Evolutionary conservation across 768 basidiomycete species (phyloP).

Genomic region (Tubosaeta sp.): DNA sequence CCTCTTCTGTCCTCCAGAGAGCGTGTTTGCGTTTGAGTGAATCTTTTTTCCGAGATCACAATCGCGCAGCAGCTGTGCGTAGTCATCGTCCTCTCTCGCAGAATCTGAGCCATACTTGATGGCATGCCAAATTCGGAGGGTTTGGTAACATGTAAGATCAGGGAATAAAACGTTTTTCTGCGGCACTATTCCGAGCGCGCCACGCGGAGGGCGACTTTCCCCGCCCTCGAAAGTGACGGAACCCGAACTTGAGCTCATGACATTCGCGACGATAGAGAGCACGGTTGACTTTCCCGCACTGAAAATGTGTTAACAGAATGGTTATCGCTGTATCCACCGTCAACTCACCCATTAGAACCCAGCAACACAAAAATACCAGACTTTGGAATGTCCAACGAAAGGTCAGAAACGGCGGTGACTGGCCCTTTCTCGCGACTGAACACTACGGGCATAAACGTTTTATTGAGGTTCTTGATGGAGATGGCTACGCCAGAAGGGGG

Average conservation of each 20-base stretch:
- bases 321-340: not conserved
- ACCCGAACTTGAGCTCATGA: constrained; percentile 57
- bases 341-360: constrained; percentile 60
- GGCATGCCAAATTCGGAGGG: constrained; percentile 65
- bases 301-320: constrained; percentile 3
- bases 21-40: constrained; percentile 54
- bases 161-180: constrained; percentile 83
- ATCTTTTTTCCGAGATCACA: constrained; percentile 74
- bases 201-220: constrained; percentile 49
- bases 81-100: constrained; percentile 44
- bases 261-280: constrained; percentile 61
- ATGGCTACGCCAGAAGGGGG: constrained; percentile 48
- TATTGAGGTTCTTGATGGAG: constrained; percentile 56
- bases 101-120: constrained; percentile 58
- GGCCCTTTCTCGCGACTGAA: constrained; percentile 43
- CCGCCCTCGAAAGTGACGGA: constrained; percentile 54
- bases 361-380: constrained; percentile 73
- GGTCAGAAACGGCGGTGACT: constrained; percentile 61
- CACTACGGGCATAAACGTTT: constrained; percentile 50
- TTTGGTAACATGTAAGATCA: constrained; percentile 71
- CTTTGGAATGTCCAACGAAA: constrained; percentile 67
- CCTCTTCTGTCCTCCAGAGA: constrained; percentile 60
- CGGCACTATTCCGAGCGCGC: constrained; percentile 71
- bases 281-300: constrained; percentile 79
- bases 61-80: constrained; percentile 60